Base-by-base conservation (phyloP, 164 flowering plant genomes). In the Umbellularia californica region DNA sequence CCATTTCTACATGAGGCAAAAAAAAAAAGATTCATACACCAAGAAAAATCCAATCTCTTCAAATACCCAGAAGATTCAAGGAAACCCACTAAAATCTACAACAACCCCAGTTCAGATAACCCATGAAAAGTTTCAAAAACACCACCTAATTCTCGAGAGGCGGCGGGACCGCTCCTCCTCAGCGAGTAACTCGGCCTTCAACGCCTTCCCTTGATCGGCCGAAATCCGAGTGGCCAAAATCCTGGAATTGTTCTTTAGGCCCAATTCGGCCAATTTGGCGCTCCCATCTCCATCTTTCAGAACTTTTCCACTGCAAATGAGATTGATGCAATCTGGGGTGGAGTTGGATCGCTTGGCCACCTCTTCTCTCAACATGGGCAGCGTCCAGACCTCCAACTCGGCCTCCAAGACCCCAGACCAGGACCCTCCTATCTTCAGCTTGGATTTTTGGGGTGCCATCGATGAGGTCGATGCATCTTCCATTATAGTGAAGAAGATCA, bases 391-490 rank as follows among this genome's bases (percentile, higher is more conserved):
- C 4, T 85, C 84, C 60, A 90, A 74, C 60, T 95, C 92, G 3
- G 89, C 85, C 75, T 95, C 97, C 27, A 92, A 17, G 20, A 87
- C 85, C 15, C 98, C 98, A 0, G 84, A 74, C 95, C 91, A 95
- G 20, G 89, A 74, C 25, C 98, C 98, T 20, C 86, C 97, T 33
- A 95, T 82, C 82, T 85, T 92, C 77, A 95, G 74, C 79, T 86
- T 90, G 78, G 80, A 28, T 23, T 11, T 64, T 64, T 64, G 67
- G 67, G 28, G 2, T 4, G 33, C 17, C 28, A n/a, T 64, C 15
- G 67, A 64, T 64, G 67, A 24, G 19, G 50, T 20, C 41, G 15
- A 20, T 27, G 69, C 5, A 14, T 28, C 69, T 67, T 28, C 66
- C 28, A 22, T 30, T 30, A 30, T 67, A 30, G 47, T 35, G 10